Conservation (phyloP, 192 early-diverging fungal genomes). For the Podila clonocystis region DNA sequence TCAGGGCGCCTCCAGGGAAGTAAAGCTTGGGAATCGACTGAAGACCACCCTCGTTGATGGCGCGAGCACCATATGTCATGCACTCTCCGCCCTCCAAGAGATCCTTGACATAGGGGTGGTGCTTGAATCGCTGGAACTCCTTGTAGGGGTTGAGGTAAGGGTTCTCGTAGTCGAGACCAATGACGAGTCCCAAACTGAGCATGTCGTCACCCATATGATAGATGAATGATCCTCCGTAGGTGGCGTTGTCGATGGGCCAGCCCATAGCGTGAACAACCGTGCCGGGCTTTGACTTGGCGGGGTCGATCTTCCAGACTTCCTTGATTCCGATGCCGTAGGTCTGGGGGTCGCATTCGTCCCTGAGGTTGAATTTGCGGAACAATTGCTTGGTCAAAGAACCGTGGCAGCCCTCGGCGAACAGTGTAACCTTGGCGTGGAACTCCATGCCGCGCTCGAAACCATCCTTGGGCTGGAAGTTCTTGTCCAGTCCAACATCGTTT, state of each 20-base stretch:
- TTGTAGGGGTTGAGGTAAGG: conserved; percentile 95
- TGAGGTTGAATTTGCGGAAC: conserved; percentile 87
- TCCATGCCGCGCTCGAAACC: conserved; percentile 61
- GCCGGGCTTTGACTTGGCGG: conserved; percentile 85
- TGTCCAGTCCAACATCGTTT: conserved; percentile 95
- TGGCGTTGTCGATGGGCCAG: conserved; percentile 89
- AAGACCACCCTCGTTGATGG: conserved; percentile 95
- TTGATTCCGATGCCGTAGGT: conserved; percentile 97
- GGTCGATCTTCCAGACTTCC: conserved; percentile 97
- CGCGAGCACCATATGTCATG: conserved; percentile 93
- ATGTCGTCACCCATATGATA: conserved; percentile 96
- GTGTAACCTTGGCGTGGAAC: conserved; percentile 91
- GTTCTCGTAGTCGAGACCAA: conserved; percentile 95
- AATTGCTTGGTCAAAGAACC: conserved; percentile 94
- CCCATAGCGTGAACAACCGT: conserved; percentile 89
- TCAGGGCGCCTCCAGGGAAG: conserved; percentile 95
- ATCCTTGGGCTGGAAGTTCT: conserved; percentile 88
- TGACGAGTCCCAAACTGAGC: conserved; percentile 87
- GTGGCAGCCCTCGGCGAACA: conserved; percentile 99
- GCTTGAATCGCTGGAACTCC: conserved; percentile 97
- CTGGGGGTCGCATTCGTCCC: conserved; percentile 88
- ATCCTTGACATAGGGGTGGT: conserved; percentile 86
- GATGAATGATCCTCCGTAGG: conserved; percentile 95
- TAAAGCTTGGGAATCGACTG: conserved; percentile 95
- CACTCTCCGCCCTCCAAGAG: conserved; percentile 91